Evolutionary conservation across 163 green algal genomes (phyloP), one percentile per base, ranked within the genome.

Genomic region (Prototheca wickerhamii): DNA sequence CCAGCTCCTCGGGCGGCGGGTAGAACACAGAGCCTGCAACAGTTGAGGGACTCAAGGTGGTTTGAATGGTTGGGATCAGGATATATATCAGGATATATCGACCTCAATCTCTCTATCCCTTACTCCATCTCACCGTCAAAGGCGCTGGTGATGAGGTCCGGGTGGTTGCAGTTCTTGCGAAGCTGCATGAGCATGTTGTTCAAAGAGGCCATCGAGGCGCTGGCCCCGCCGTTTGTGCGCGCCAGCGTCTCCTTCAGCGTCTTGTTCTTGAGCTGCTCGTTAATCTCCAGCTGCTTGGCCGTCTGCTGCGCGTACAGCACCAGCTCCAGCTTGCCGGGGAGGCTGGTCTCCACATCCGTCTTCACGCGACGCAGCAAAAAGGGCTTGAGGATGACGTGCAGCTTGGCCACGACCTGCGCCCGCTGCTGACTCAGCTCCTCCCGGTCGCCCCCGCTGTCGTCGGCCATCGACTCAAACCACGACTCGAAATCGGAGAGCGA

Each of bases 121-220:
- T 7, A 2, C 40, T 77, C 52, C 50, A 69, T 42, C 51, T n/a
- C 60, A 68, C 81, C 77, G 28, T 85, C 75, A 58, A 74, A 84
- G 29, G 62, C 71, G 2, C 43, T 64, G 4, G 84, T 91, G 75
- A 97, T 91, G n/a, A 99, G 85, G 80, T 98, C 93, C 3, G 91
- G 79, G 82, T 99, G 93, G 79, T 99, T 99, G 90, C 86, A 95
- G 75, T 92, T 95, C 79, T 98, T 98, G 61, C 92, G 81, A 83
- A 95, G 87, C 72, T 96, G 93, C 93, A 99, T 98, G 20, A 98
- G 72, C 72, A 97, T 78, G 71, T 98, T 98, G 82, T 96, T 96
- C 17, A 99, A 73, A 8, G 43, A 68, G 43, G 65, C 52, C 29
- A 73, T 50, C n/a, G 74, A 61, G 30, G 55, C 35, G 50, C 52